Evolutionary conservation across 176 grass and related monocot species (phyloP), one percentile per base, ranked within the genome.

Genomic region (Rhynchospora pubera): DNA sequence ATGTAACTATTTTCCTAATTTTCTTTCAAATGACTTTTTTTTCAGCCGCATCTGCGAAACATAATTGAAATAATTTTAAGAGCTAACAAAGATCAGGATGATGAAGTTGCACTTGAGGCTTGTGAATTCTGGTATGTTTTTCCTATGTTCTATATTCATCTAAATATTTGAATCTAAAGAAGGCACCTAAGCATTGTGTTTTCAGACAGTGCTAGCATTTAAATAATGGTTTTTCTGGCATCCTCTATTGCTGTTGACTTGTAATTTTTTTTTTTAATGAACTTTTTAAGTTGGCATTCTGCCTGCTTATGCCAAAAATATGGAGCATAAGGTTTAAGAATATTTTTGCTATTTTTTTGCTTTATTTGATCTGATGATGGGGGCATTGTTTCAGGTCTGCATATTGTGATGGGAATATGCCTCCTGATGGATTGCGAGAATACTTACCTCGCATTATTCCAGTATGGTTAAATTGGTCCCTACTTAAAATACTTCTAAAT

Each of bases 91-190:
- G 95, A 98, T 85, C 83, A 86, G 5, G 95, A 98, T 81, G 95
- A 98, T 13, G 95, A 98, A 85, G 96, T 98, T 73, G 57, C 90
- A 81, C 82, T 98, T 4, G 92, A 98, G 87, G 92, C 96, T 71
- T 98, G 96, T 90, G 96, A 98, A 82, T 98, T 98, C 62, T 98
- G 96, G 96, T 94, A 87, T 60, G 82, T 78, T 53, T 82, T 86
- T 60, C 19, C 22, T 72, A 50, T 50, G n/a, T 48, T 4, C 9
- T 50, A 13, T 43, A 34, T 34, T n/a, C 53, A 77, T 30, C 18
- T 9, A 53, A 70, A 21, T 77, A 56, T 56, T 9, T 52, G 52
- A 52, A 14, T 52, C 55, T 56, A 10, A 45, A 66, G 39, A 21
- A 45, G 66, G 3, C 39, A 70, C 7, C 32, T 30, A 70, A 70